Base-by-base conservation (phyloP, 192 early-diverging fungal species). In the Funneliformis mosseae region DNA sequence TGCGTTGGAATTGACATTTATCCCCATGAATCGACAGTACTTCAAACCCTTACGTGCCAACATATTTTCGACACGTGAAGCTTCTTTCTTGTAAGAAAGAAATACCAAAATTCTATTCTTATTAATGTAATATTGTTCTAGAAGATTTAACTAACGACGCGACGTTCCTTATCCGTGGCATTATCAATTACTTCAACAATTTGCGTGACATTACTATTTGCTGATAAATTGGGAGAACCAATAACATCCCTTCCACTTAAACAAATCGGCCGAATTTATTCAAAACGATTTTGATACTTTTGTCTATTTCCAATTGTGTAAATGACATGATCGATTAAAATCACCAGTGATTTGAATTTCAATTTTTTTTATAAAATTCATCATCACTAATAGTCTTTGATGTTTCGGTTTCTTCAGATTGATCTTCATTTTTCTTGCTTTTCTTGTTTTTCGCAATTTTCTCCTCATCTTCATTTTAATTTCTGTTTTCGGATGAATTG, bases 71-170 rank as follows among this genome's bases (percentile, higher is more conserved):
- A 98, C 83, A 23, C 94, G 88, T 12, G 88, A 88, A 7, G 95
- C 98, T 87, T 97, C 97, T 89, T 97, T 98, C 84, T 99, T 98
- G 87, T 97, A 98, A 42, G 98, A 87, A 12, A 91, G 96, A 90
- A 99, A 98, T 39, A 99, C 92, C 77, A 98, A 88, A 63, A 97
- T 92, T 72, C 94, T 91, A 89, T 96, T 96, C 80, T 91, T 96
- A 69, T 93, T 90, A 80, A 92, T 93, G 89, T 97, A 96, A 87
- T 96, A 96, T 79, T 92, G 88, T 59, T 91, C 87, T 74, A 99
- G 85, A 41, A 98, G 85, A 28, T 93, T 89, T 59, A 95, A 60
- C 41, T 98, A 90, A 43, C 89, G 85, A 63, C n/a, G n/a, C n/a
- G n/a, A n/a, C 87, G 76, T 77, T 96, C 92, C 87, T 97, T 98